Percentiles rank a stretch among this genome's conserved stretches.
Conservation (phyloP, 192 early-diverging fungal species). For the Allomyces arbusculus region DNA sequence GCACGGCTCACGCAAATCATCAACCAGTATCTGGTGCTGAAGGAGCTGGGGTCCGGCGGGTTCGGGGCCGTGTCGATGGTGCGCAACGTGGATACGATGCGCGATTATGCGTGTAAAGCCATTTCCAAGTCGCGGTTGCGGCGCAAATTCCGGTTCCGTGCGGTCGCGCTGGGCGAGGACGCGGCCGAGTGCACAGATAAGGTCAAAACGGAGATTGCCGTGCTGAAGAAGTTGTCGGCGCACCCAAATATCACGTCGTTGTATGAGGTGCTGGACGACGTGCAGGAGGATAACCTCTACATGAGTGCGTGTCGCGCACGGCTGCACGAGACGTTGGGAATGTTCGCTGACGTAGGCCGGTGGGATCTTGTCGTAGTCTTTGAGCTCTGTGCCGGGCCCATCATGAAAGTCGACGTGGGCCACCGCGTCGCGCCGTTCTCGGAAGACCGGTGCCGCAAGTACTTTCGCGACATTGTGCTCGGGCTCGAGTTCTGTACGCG, state of each 20-base stretch:
- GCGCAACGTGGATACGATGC: conserved; percentile 13
- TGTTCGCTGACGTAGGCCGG: too few species aligned
- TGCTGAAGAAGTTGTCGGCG: conserved; percentile 33
- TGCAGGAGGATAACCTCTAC: conserved; percentile 35
- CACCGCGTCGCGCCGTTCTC: conserved; percentile 18
- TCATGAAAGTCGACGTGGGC: conserved; percentile 24
- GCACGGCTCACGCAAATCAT: conserved; percentile 3
- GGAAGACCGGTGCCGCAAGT: conserved; percentile 25
- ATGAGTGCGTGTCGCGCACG: conserved; percentile 16
- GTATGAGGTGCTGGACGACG: conserved; percentile 36
- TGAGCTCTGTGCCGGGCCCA: conserved; percentile 34
- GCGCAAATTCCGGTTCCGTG: conserved; percentile 24
- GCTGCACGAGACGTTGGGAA: too few species aligned
- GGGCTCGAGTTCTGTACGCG: conserved; percentile 36
- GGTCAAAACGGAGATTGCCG: conserved; percentile 31
- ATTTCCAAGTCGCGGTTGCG: conserved; percentile 27
- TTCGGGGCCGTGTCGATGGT: conserved; percentile 28
- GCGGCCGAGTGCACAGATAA: conserved; percentile 3
- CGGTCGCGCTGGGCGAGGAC: background rate
- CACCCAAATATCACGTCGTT: conserved; percentile 39
- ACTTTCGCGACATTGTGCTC: conserved; percentile 34
- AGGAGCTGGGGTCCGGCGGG: conserved; percentile 28
- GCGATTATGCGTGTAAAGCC: conserved; percentile 38
- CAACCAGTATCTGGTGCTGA: conserved; percentile 35
- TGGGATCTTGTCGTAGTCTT: conserved; percentile 19